A percentile compares a stretch with the other conserved stretches of the same genome.
These are phyloP conservation scores for Selaginella moellendorffii DNA, from an alignment of 75 land plant species.

Conservation along the genomic window DNA sequence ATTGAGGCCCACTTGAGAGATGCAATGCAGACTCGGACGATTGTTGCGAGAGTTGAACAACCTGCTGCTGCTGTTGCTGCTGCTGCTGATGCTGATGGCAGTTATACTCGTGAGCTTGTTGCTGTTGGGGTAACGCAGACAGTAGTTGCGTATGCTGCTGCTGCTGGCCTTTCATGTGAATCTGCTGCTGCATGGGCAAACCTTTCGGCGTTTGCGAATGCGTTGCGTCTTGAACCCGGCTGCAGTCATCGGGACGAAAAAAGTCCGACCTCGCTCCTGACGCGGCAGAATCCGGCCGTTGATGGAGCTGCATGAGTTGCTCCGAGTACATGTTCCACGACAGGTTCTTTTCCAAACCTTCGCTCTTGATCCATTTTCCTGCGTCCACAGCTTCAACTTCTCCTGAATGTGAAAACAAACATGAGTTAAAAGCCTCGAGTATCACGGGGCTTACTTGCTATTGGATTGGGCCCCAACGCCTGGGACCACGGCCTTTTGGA, in stretches of 20 bases:
- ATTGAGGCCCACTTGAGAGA: neutral
- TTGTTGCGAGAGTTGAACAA: conserved; percentile 12
- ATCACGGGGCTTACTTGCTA: neutral
- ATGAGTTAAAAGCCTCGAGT: neutral
- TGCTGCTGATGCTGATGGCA: no score
- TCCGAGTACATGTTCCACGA: conserved; percentile 24
- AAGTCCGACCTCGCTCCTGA: conserved; percentile 6
- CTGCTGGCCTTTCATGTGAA: conserved; percentile 1
- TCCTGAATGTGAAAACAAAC: neutral
- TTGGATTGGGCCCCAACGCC: neutral
- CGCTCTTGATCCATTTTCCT: neutral
- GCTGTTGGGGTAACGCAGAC: no score
- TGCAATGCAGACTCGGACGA: neutral
- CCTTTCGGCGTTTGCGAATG: conserved; percentile 23
- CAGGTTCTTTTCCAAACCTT: neutral
- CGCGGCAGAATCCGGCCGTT: conserved; percentile 4
- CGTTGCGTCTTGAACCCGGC: conserved; percentile 19
- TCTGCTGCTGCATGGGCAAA: conserved; percentile 22
- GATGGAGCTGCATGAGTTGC: conserved; percentile 28
- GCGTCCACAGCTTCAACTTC: neutral
- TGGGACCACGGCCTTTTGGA: conserved; percentile 50
- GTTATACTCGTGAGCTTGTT: no score
- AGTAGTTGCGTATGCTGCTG: conserved; percentile 12
- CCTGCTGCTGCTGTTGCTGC: conserved; percentile 28
- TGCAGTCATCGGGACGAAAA: neutral